These are phyloP conservation scores for Tylopilus subfusipes DNA, from an alignment of 768 basidiomycete genomes.

Conservation along the genomic window DNA sequence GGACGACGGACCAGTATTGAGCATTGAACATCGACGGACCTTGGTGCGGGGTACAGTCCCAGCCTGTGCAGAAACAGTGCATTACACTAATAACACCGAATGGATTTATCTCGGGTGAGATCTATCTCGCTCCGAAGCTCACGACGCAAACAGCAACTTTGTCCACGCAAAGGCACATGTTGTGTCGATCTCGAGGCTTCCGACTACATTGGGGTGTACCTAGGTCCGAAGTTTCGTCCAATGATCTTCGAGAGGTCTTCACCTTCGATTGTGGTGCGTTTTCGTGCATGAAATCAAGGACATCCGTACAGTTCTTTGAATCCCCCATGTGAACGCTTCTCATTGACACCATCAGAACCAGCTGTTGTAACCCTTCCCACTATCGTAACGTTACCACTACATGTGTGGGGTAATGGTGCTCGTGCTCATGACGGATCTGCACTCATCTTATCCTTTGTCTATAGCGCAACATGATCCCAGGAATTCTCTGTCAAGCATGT, in stretches of 20 bases:
- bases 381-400: not conserved
- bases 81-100: not conserved
- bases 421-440: not conserved
- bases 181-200: not conserved
- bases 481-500: constrained; percentile 1
- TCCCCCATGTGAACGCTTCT: not conserved
- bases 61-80: not conserved
- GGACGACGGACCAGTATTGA: not conserved
- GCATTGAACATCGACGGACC: not conserved
- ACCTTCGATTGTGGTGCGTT: not conserved
- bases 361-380: not conserved
- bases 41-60: not conserved
- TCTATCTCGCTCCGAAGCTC: not conserved
- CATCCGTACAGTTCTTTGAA: not conserved
- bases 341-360: not conserved
- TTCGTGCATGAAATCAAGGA: not conserved
- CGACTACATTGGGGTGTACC: not conserved
- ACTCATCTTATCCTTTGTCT: constrained; percentile 2
- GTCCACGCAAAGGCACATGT: not conserved
- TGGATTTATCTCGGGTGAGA: not conserved
- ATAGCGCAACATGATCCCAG: not conserved
- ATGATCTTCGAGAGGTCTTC: too few relatives aligned
- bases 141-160: not conserved
- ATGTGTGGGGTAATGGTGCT: not conserved
- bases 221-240: too few relatives aligned